Conservation (phyloP, 2,329 filamentous ascomycete species). For the Ceratocystis eucalypticola region DNA sequence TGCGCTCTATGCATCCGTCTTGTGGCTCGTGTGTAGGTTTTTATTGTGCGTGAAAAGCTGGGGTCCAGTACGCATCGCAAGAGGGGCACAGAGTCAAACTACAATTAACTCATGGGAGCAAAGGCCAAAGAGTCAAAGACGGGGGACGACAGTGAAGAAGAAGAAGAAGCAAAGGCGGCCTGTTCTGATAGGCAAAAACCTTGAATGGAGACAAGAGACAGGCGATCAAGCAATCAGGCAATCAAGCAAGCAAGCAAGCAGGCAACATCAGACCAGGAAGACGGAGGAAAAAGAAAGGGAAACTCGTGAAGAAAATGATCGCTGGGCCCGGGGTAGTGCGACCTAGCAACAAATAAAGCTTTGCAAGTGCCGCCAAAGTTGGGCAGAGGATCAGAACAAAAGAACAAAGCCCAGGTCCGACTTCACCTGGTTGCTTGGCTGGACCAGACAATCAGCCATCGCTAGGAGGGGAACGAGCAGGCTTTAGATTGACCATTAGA, state of each 20-base stretch:
- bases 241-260: not conserved
- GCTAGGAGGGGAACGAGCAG: not conserved
- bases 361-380: not conserved
- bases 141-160: no score
- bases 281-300: not conserved
- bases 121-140: not conserved
- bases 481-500: slow-evolving; percentile 5
- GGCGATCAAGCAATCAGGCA: not conserved
- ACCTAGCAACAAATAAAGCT: not conserved
- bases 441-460: not conserved
- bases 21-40: not conserved
- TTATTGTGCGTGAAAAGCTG: not conserved
- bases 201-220: not conserved
- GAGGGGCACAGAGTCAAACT: not conserved
- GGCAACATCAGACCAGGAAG: not conserved
- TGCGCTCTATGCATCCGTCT: not conserved
- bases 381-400: not conserved
- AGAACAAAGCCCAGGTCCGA: not conserved
- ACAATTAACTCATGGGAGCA: not conserved
- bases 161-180: no score
- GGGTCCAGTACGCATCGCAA: not conserved
- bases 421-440: not conserved
- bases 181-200: not conserved
- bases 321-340: slow-evolving; percentile 2
- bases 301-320: slow-evolving; percentile 3